Evolutionary conservation across 495 filamentous ascomycete species (phyloP).

Genomic region (Aspergillus sclerotiicarbonarius): DNA sequence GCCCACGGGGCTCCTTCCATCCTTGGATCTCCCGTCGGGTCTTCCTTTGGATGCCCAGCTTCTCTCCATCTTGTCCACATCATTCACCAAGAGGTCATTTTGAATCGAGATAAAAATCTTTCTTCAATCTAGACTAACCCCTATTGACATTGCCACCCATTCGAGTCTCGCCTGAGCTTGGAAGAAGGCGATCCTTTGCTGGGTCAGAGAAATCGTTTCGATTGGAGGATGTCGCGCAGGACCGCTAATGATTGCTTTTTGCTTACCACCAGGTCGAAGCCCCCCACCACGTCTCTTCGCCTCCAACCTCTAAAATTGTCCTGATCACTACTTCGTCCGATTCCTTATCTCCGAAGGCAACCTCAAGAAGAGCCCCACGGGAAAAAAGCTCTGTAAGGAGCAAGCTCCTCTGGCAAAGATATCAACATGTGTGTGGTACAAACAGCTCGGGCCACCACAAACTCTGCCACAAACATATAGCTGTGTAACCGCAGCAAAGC

Average conservation of each 20-base stretch:
- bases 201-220: background rate
- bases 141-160: no score
- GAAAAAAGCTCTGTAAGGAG: background rate
- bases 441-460: constrained; percentile 8
- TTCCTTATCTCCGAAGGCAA: background rate
- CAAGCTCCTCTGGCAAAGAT: background rate
- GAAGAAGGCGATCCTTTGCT: background rate
- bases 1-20: no score
- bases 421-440: background rate
- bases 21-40: no score
- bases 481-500: constrained; percentile 3
- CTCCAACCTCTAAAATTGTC: background rate
- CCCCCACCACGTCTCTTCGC: background rate
- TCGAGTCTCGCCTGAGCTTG: background rate
- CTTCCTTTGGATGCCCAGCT: no score
- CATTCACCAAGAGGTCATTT: no score
- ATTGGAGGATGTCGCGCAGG: background rate
- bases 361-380: background rate
- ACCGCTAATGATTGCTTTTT: background rate
- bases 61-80: no score
- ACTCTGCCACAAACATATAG: constrained; percentile 8
- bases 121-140: no score
- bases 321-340: background rate
- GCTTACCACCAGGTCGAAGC: background rate
- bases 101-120: no score